phyloP scores from a whole-genome alignment of 202 grass and related monocot genomes.

The Setaria italica region DNA sequence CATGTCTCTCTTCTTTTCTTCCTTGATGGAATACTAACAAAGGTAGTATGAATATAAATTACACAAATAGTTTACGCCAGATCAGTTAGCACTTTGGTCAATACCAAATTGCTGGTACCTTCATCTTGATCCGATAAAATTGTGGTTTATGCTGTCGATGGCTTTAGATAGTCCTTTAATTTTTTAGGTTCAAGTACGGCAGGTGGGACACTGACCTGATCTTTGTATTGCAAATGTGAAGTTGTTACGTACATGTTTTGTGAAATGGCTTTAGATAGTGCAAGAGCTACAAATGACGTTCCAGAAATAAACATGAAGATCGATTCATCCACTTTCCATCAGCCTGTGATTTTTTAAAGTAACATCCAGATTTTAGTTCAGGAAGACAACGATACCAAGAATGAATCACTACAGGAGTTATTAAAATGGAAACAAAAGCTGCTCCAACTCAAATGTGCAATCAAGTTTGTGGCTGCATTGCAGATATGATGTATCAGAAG shows the following conservation, averaged over 20 bases:
- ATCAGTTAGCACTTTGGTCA: neutral
- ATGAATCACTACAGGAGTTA: neutral
- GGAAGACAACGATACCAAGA: neutral
- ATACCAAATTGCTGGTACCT: constrained; percentile 9
- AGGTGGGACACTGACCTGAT: no score
- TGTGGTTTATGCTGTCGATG: neutral
- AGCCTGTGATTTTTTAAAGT: neutral
- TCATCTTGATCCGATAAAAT: neutral
- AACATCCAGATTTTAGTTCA: neutral
- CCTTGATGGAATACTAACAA: neutral
- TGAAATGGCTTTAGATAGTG: neutral
- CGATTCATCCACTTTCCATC: neutral
- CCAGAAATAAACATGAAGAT: neutral
- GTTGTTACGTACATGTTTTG: no score
- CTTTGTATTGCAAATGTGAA: no score
- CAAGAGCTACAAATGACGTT: constrained; percentile 5
- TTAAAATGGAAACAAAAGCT: constrained; percentile 2
- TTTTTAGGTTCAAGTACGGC: no score
- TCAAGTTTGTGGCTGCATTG: neutral
- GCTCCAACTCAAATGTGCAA: neutral
- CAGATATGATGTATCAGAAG: neutral
- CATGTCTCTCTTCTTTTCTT: neutral
- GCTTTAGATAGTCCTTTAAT: neutral
- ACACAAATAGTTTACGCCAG: neutral
- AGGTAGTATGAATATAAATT: neutral